phyloP scores from a whole-genome alignment of 305 asterid genomes.

The Petunia hybrid region DNA sequence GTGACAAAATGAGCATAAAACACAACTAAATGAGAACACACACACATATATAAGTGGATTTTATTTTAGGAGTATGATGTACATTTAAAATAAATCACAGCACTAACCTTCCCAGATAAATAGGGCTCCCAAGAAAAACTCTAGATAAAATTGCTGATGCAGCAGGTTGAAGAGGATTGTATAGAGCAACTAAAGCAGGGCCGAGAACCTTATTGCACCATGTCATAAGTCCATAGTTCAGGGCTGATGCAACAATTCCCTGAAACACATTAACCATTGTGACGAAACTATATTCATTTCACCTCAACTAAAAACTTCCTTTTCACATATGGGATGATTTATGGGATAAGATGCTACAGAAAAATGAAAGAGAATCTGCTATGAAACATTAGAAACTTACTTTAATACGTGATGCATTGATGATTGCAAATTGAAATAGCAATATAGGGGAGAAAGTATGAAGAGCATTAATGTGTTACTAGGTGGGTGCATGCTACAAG shows the following conservation, averaged over 20 bases:
- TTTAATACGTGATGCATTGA: neutral
- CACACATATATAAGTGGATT: neutral
- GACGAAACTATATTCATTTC: neutral
- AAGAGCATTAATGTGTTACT: neutral
- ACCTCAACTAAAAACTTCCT: neutral
- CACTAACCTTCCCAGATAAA: conserved; percentile 90
- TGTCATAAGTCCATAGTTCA: conserved; percentile 85
- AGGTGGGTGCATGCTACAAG: neutral
- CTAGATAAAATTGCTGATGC: conserved; percentile 84
- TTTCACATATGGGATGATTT: too few relatives aligned
- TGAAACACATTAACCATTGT: conserved; percentile 33
- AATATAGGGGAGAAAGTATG: conserved; percentile 18
- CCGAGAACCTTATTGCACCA: conserved; percentile 94
- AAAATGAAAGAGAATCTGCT: neutral
- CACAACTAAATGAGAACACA: neutral
- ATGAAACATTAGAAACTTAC: neutral
- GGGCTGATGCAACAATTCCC: conserved; percentile 93
- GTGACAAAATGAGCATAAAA: neutral
- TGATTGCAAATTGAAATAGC: neutral
- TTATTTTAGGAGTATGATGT: too few relatives aligned
- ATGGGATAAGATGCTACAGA: neutral
- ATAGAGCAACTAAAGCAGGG: conserved; percentile 90
- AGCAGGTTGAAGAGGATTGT: conserved; percentile 95
- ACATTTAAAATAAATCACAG: neutral
- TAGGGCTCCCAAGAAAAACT: conserved; percentile 87